Evolutionary conservation across 208 protist species (phyloP), one percentile per base, ranked within the genome.

Genomic region (Crithidia expoeki): DNA sequence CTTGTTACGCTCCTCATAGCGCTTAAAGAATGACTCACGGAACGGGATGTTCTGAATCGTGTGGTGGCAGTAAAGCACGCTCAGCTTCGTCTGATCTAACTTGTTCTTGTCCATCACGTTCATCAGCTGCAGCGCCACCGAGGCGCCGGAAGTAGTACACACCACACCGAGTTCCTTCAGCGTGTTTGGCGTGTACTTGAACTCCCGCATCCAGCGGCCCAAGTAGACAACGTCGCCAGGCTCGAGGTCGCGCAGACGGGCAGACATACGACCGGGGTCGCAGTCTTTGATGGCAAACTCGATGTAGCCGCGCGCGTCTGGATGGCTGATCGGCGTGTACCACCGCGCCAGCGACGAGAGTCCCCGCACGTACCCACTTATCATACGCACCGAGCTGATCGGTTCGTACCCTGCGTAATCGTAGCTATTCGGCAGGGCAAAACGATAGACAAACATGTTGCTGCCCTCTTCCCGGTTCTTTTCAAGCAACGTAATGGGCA

Each of bases 251-350:
- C 86, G 88, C 52, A 96, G 81, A 2, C 85, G 77, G 16, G 81
- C 78, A 3, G 86, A 88, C 92, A 96, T 94, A 36, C 85, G 80
- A 1, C 92, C 92, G 4, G 86, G 86, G 65, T 93, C 84, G 49
- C 81, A 82, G 53, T 91, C 84, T 33, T 88, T 86, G 46, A 96
- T 92, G 4, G 86, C 92, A 63, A 96, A 94, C 60, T 93, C 87
- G 36, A 96, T 91, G 60, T 86, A 79, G 6, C 92, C 92, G 7
- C 89, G 79, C 73, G 86, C 68, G 33, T 85, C 59, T 14, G 92
- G 92, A 59, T 94, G 92, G 62, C 81, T 93, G 61, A 93, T 93
- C 10, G 92, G 92, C 6, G 92, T 94, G 75, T 88, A 96, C 89
- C 92, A 96, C 25, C 92, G 88, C 33, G 56, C 58, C 46, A 95